Conservation (phyloP, 2,329 filamentous ascomycete species). For the Cladosporium sp. region DNA sequence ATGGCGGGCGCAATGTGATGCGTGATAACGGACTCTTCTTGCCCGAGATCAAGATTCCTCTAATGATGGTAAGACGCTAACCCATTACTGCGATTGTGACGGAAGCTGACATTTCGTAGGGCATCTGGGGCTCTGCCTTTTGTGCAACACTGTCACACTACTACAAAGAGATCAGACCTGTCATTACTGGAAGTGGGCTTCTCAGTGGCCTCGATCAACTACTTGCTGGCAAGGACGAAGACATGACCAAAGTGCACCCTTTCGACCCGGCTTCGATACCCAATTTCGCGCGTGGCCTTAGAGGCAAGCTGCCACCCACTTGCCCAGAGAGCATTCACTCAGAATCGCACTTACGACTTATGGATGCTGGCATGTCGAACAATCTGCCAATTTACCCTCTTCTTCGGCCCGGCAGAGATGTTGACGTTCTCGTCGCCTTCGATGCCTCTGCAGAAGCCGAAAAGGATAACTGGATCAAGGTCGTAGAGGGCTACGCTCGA, state of each 20-base stretch:
- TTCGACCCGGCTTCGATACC: slow-evolving; percentile 88
- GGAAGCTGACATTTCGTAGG: slow-evolving; percentile 33
- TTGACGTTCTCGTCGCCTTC: slow-evolving; percentile 89
- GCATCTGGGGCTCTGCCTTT: slow-evolving; percentile 95
- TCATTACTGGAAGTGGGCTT: slow-evolving; percentile 72
- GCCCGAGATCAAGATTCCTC: slow-evolving; percentile 77
- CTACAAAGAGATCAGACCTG: slow-evolving; percentile 85
- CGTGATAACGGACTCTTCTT: slow-evolving; percentile 64
- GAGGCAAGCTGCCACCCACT: slow-evolving; percentile 66
- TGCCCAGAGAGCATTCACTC: slow-evolving; percentile 74
- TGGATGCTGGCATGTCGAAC: slow-evolving; percentile 99
- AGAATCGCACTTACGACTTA: slow-evolving; percentile 60
- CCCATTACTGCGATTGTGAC: neutral
- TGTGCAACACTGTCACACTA: slow-evolving; percentile 95
- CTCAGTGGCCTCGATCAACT: slow-evolving; percentile 66
- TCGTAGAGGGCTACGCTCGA: slow-evolving; percentile 86
- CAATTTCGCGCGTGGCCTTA: slow-evolving; percentile 82
- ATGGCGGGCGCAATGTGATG: slow-evolving; percentile 63
- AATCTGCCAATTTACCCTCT: slow-evolving; percentile 95
- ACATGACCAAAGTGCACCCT: slow-evolving; percentile 87
- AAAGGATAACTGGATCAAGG: slow-evolving; percentile 92
- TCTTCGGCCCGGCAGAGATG: slow-evolving; percentile 77
- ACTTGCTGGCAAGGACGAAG: slow-evolving; percentile 75
- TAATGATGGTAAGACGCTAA: slow-evolving; percentile 56
- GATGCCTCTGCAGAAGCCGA: slow-evolving; percentile 91